Conservation (phyloP, 306 rosid genomes). For the Aeschynomene evenia region DNA sequence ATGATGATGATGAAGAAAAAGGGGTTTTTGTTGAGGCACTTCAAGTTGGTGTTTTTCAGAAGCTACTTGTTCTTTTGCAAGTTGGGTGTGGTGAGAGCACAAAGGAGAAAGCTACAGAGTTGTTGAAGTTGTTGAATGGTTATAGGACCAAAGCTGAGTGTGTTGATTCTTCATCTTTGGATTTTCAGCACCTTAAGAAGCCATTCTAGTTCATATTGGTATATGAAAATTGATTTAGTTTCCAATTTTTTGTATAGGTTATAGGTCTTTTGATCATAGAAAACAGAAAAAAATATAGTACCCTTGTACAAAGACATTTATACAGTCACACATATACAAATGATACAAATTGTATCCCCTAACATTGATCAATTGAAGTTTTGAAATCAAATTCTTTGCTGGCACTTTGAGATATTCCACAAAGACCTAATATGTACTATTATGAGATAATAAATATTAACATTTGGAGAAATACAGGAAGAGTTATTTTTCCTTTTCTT, state of each 20-base stretch:
- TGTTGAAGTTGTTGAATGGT: slow-evolving; percentile 70
- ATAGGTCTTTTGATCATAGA: slow-evolving; percentile 9
- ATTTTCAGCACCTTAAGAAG: slow-evolving; percentile 66
- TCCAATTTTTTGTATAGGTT: slow-evolving; percentile 7
- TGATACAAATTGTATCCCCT: slow-evolving; percentile 35
- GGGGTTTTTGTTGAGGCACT: slow-evolving; percentile 56
- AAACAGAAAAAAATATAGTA: slow-evolving; percentile 7
- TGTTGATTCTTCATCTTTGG: slow-evolving; percentile 65
- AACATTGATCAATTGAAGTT: slow-evolving; percentile 34
- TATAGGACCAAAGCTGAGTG: slow-evolving; percentile 56
- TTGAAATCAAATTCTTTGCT: not conserved
- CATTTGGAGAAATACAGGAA: not conserved
- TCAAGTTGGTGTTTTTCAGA: slow-evolving; percentile 73
- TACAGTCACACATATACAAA: slow-evolving; percentile 28
- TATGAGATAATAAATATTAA: not conserved
- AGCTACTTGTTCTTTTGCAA: slow-evolving; percentile 79
- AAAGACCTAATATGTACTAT: not conserved
- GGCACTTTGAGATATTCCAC: not conserved
- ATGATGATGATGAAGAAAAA: too few relatives aligned
- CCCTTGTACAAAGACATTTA: slow-evolving; percentile 33
- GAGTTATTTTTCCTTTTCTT: not conserved
- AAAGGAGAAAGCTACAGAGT: slow-evolving; percentile 65
- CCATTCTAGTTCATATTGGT: slow-evolving; percentile 55
- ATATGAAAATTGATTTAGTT: slow-evolving; percentile 1
- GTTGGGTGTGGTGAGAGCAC: slow-evolving; percentile 63